Conservation (phyloP, 73 alveolate genomes). For the Durusdinium trenchii region DNA sequence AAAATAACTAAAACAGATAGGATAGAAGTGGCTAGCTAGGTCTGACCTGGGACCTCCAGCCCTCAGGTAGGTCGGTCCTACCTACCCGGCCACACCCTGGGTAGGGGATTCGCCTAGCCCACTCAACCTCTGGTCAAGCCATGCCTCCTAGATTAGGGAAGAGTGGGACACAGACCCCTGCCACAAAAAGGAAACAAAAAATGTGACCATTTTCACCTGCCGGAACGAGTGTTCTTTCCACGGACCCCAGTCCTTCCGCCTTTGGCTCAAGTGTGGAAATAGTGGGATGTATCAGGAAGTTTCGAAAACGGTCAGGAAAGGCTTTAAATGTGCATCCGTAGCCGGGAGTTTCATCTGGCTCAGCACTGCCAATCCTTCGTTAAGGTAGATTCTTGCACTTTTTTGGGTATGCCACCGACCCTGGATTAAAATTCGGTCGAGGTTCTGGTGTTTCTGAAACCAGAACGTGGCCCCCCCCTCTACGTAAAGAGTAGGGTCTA, state of each 20-base stretch:
- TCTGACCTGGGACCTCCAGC: neutral
- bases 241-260: neutral
- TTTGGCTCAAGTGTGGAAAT: neutral
- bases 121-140: neutral
- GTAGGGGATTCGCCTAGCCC: neutral
- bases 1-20: neutral
- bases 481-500: too few relatives aligned
- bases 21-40: neutral
- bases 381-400: neutral
- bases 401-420: neutral
- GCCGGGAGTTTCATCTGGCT: neutral
- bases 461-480: neutral
- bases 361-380: neutral
- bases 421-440: neutral
- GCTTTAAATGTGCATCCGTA: neutral
- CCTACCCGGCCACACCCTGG: neutral
- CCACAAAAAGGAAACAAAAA: neutral
- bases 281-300: neutral
- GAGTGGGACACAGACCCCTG: neutral
- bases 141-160: neutral
- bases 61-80: neutral
- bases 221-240: neutral
- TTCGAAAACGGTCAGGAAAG: neutral
- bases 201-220: neutral
- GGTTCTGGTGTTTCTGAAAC: neutral